phyloP scores from a whole-genome alignment of 306 rosid species.

The Prunus fruticosa region DNA sequence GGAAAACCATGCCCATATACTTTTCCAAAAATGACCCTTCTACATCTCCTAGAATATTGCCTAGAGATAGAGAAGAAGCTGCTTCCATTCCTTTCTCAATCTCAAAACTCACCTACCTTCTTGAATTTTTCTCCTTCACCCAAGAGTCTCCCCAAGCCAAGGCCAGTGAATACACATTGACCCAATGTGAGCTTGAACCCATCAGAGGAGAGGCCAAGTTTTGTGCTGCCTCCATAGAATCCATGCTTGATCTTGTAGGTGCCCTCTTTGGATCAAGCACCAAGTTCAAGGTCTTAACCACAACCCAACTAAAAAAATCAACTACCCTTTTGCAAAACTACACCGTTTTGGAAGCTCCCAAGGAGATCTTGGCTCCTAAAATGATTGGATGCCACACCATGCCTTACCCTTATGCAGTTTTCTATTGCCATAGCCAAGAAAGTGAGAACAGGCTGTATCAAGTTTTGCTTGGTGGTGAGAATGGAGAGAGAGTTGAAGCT shows the following conservation, averaged over 20 bases:
- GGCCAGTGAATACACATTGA: constrained; percentile 52
- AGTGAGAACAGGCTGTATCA: constrained; percentile 47
- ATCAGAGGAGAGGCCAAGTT: constrained; percentile 60
- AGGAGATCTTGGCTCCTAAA: constrained; percentile 39
- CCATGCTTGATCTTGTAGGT: constrained; percentile 48
- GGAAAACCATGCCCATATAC: constrained; percentile 54
- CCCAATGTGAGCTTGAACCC: constrained; percentile 48
- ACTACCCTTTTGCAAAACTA: constrained; percentile 50
- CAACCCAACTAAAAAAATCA: constrained; percentile 38
- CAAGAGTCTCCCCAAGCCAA: constrained; percentile 60
- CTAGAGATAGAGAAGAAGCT: constrained; percentile 60
- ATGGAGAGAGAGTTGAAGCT: constrained; percentile 56
- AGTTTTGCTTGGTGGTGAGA: constrained; percentile 44
- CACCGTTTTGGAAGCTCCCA: constrained; percentile 39
- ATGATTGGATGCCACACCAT: constrained; percentile 62
- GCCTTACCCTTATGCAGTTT: constrained; percentile 82
- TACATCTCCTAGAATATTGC: constrained; percentile 48
- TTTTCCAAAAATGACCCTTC: constrained; percentile 45
- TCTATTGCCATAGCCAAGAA: constrained; percentile 62
- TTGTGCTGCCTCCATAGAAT: constrained; percentile 65
- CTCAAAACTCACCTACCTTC: constrained; percentile 39
- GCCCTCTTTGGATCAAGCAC: constrained; percentile 37
- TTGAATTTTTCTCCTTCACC: constrained; percentile 52
- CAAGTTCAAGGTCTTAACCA: constrained; percentile 41
- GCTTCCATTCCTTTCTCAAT: constrained; percentile 58